Evolutionary conservation across 1,284 basidiomycete species (phyloP).

Genomic region (Tetrapyrgos nigripes): DNA sequence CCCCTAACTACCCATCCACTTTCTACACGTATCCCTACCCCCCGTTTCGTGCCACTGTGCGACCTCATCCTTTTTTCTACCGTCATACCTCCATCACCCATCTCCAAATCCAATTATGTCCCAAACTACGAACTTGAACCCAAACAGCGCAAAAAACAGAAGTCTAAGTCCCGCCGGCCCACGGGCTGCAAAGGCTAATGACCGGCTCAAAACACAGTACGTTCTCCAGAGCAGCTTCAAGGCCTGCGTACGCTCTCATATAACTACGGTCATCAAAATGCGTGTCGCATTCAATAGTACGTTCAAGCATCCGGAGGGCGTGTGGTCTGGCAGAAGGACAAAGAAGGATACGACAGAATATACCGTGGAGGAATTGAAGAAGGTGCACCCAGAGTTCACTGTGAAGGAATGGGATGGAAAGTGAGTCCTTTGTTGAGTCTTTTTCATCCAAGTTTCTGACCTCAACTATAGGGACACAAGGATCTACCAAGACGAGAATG

Average conservation of each 20-base stretch:
- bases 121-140: not conserved
- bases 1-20: not conserved
- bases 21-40: not conserved
- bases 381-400: not conserved
- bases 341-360: not conserved
- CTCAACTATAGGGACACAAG: not conserved
- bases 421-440: not conserved
- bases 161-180: not conserved
- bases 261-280: too few species aligned
- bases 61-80: not conserved
- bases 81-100: not conserved
- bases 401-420: not conserved
- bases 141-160: not conserved
- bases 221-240: not conserved
- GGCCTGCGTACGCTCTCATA: not conserved
- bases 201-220: not conserved
- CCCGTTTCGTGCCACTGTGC: not conserved
- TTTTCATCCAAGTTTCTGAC: not conserved
- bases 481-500: not conserved
- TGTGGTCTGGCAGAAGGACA: not conserved
- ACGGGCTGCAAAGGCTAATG: not conserved
- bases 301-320: not conserved
- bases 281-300: too few species aligned
- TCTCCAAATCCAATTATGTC: not conserved
- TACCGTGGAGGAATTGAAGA: not conserved